phyloP scores from a whole-genome alignment of 306 rosid genomes.

The Abrus precatorius region DNA sequence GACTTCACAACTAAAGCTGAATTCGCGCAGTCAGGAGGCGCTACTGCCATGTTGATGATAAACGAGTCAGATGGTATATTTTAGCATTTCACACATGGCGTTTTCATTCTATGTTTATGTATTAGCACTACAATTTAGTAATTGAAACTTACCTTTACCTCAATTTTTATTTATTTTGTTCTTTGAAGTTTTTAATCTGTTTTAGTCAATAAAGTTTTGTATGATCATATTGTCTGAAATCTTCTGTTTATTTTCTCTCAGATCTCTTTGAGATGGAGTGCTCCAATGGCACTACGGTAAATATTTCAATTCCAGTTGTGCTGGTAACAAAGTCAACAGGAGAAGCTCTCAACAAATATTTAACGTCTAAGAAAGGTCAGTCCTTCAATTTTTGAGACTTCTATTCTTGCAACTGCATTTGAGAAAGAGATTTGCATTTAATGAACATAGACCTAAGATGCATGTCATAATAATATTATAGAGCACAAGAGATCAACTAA shows the following conservation, averaged over 20 bases:
- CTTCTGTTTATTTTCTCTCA: slow-evolving; percentile 47
- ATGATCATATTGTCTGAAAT: slow-evolving; percentile 26
- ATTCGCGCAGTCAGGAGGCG: slow-evolving; percentile 76
- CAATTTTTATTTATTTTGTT: background rate
- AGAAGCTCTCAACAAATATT: slow-evolving; percentile 58
- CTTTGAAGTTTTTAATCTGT: slow-evolving; percentile 3
- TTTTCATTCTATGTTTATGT: slow-evolving; percentile 1
- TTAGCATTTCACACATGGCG: background rate
- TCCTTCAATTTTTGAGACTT: slow-evolving; percentile 38
- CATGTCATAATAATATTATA: slow-evolving; percentile 6
- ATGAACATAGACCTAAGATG: slow-evolving; percentile 1
- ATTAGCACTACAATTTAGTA: slow-evolving; percentile 3
- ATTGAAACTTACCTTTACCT: slow-evolving; percentile 20
- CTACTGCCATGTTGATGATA: slow-evolving; percentile 71
- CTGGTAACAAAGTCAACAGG: slow-evolving; percentile 70
- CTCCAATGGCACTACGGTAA: slow-evolving; percentile 51
- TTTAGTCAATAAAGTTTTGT: slow-evolving; percentile 16
- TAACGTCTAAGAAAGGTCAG: slow-evolving; percentile 66
- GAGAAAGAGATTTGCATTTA: slow-evolving; percentile 8
- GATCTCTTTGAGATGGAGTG: slow-evolving; percentile 78
- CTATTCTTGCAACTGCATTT: background rate
- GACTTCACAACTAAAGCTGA: slow-evolving; percentile 82
- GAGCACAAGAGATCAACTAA: too few relatives aligned
- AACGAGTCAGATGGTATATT: slow-evolving; percentile 71
- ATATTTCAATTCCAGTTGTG: slow-evolving; percentile 79